Evolutionary conservation across 148 eudicot species (phyloP).

Genomic region (Arctostaphylos glauca): DNA sequence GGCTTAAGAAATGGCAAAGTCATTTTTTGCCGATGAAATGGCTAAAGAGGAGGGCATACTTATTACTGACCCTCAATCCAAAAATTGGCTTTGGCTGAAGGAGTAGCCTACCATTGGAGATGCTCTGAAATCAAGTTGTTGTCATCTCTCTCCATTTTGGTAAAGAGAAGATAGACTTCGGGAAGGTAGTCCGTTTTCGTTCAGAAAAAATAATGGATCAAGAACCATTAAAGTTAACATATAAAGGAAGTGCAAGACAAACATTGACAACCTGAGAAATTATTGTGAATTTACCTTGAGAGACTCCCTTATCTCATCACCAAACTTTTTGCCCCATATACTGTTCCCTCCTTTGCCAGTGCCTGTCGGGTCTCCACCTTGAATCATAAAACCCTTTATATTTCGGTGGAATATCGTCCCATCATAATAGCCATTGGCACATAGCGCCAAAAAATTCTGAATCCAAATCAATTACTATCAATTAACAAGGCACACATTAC

Average conservation of each 20-base stretch:
- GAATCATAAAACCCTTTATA: constrained; percentile 98
- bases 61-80: too few species aligned
- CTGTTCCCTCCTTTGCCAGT: constrained; percentile 98
- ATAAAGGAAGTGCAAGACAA: constrained; percentile 4
- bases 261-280: not conserved
- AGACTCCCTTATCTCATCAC: constrained; percentile 94
- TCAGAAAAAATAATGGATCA: not conserved
- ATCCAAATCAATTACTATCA: constrained; percentile 20
- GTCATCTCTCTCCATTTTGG: not conserved
- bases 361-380: constrained; percentile 97
- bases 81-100: too few species aligned
- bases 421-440: constrained; percentile 93
- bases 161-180: not conserved
- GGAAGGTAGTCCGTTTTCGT: not conserved
- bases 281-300: constrained; percentile 55
- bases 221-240: not conserved
- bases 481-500: not conserved
- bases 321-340: constrained; percentile 94
- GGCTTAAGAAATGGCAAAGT: too few species aligned
- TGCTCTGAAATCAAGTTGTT: not conserved
- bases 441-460: constrained; percentile 92
- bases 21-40: too few species aligned
- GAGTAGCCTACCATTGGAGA: too few species aligned
- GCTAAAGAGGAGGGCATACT: too few species aligned
- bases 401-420: constrained; percentile 95